A percentile compares a stretch with the other conserved stretches of the same genome.
phyloP scores from a whole-genome alignment of 257 asterid species.

The Oldenlandia corymbosa region DNA sequence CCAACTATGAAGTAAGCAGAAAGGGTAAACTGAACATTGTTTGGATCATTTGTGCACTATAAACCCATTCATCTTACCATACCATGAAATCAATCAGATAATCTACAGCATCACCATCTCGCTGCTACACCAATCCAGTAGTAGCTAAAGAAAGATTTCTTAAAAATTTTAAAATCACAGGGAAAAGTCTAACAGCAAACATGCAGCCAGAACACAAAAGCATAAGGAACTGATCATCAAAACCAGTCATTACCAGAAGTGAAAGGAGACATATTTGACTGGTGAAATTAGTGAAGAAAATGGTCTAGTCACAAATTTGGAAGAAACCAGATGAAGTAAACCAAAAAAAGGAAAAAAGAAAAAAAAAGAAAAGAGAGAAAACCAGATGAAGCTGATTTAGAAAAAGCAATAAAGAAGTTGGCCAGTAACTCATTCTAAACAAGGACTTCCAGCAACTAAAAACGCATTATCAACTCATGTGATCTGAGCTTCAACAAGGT shows the following conservation, averaged over 20 bases:
- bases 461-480: neutral
- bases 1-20: too few species aligned
- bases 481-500: neutral
- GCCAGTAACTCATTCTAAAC: neutral
- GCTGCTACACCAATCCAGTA: neutral
- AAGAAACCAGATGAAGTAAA: neutral
- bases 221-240: neutral
- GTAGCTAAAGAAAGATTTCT: neutral
- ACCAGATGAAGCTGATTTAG: too few species aligned
- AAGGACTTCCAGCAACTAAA: neutral
- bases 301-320: neutral
- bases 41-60: neutral
- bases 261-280: neutral
- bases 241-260: neutral
- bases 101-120: neutral
- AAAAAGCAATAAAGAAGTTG: too few species aligned
- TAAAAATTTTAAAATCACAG: neutral
- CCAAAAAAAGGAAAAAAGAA: too few species aligned
- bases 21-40: neutral
- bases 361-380: too few species aligned
- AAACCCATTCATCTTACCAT: neutral
- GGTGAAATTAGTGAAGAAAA: neutral
- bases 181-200: neutral
- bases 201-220: neutral
- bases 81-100: neutral